phyloP scores from a whole-genome alignment of 495 filamentous ascomycete species.

The Annulohypoxylon moriforme region DNA sequence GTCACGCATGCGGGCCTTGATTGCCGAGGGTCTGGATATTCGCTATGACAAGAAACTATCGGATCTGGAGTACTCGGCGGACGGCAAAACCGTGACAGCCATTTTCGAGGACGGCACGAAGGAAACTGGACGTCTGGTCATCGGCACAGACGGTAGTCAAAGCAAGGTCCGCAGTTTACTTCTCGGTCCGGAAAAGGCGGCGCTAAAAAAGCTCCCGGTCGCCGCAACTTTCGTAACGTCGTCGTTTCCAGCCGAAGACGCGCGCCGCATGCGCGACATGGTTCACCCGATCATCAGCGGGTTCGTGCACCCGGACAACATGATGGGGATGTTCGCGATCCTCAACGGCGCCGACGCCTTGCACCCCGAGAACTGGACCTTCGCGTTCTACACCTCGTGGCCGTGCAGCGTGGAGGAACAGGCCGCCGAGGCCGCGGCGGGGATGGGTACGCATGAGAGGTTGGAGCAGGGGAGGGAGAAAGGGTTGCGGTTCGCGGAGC shows the following conservation, averaged over 20 bases:
- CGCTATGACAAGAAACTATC: slow-evolving; percentile 45
- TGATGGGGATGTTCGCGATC: slow-evolving; percentile 47
- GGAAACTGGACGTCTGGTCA: slow-evolving; percentile 53
- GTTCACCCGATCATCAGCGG: slow-evolving; percentile 44
- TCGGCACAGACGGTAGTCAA: slow-evolving; percentile 63
- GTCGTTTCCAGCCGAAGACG: slow-evolving; percentile 49
- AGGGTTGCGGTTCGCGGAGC: slow-evolving; percentile 51
- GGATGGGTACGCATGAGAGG: slow-evolving; percentile 31
- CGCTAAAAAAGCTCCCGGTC: slow-evolving; percentile 46
- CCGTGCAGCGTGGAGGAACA: slow-evolving; percentile 48
- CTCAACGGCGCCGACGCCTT: slow-evolving; percentile 54
- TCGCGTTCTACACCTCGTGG: slow-evolving; percentile 51
- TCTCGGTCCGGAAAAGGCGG: slow-evolving; percentile 51
- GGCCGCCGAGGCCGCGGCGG: slow-evolving; percentile 41
- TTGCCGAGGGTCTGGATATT: slow-evolving; percentile 48
- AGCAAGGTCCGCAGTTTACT: slow-evolving; percentile 55
- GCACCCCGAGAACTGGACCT: slow-evolving; percentile 59
- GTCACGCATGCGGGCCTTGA: slow-evolving; percentile 47
- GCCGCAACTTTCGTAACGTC: slow-evolving; percentile 51
- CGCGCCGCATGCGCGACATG: slow-evolving; percentile 47
- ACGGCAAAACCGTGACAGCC: slow-evolving; percentile 69
- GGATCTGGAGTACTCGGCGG: slow-evolving; percentile 40
- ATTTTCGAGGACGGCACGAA: slow-evolving; percentile 77
- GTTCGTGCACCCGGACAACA: slow-evolving; percentile 42
- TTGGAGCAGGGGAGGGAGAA: slow-evolving; percentile 52